Evolutionary conservation across 1,284 basidiomycete species (phyloP), one percentile per base, ranked within the genome.

Genomic region (Xanthoconium separans): DNA sequence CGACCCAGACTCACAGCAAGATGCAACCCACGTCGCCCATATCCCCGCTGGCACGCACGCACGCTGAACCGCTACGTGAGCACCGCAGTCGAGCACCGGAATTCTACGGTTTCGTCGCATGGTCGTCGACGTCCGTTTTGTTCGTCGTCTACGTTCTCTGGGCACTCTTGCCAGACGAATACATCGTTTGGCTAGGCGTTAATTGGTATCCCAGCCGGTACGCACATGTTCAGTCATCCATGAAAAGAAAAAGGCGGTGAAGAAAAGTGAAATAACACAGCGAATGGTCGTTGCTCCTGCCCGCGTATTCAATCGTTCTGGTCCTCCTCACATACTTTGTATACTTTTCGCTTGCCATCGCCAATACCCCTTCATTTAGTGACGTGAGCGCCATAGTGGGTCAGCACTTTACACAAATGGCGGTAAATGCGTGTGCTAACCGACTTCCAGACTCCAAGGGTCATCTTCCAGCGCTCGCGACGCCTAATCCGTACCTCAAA

Each of bases 121-220:
- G 86, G 82, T 83, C 89, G 10, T 83, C 85, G 0, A 93, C 91
- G 1, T 88, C 82, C 56, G 73, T 93, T 33, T 70, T 84, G 6
- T 93, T 89, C 64, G 72, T 78, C 49, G 63, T 88, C 16, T 93
- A 90, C 66, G 65, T 93, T 24, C 72, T 91, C 8, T 95, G 82
- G 82, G 81, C 80, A 2, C 61, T 83, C 15, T 66, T 83, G 12
- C 81, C 82, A 24, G 81, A 83, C 56, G 65, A 69, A 27, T 83
- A 76, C 68, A 84, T 94, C 53, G 58, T 80, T 47, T 74, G 73
- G 65, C 66, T 83, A 15, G 91, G 91, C 16, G 80, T 93, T 57
- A 76, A 80, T 6, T 95, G 92, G 92, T 93, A 94, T 69, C 93
- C 93, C n/a, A 91, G 79, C 65, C 78, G 91, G 93, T 91, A 57